phyloP scores from a whole-genome alignment of 352 stramenopile genomes.

The Nothophytophthora sp. region DNA sequence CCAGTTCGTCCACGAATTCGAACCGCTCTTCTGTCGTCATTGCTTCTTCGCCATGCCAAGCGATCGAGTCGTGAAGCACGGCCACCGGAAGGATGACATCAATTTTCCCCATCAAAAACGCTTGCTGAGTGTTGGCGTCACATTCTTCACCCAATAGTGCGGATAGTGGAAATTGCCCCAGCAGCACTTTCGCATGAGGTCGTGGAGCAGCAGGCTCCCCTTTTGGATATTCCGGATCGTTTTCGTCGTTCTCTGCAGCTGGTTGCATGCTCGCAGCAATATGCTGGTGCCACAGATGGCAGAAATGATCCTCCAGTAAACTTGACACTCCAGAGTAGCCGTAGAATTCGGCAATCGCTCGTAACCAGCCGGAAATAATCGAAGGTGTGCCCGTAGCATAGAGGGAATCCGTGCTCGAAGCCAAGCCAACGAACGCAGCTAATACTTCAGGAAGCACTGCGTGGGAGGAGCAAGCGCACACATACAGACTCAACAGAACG shows the following conservation, averaged over 20 bases:
- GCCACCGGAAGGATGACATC: conserved; percentile 50
- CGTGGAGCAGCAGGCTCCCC: conserved; percentile 9
- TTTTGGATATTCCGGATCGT: conserved; percentile 24
- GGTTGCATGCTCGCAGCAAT: conserved; percentile 19
- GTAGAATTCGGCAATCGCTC: conserved; percentile 46
- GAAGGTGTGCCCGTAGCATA: conserved; percentile 37
- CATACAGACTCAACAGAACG: conserved; percentile 57
- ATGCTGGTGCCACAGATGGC: conserved; percentile 51
- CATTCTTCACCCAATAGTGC: conserved; percentile 23
- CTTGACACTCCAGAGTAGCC: conserved; percentile 37
- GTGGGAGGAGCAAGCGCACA: conserved; percentile 66
- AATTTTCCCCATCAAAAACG: conserved; percentile 34
- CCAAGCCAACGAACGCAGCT: conserved; percentile 49
- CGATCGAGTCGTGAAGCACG: conserved; percentile 48
- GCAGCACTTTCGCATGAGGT: conserved; percentile 20
- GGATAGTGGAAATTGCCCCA: conserved; percentile 41
- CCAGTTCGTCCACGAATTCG: conserved; percentile 37
- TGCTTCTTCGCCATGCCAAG: neutral
- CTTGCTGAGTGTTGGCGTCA: conserved; percentile 11
- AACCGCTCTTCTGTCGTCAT: conserved; percentile 24
- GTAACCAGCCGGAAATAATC: conserved; percentile 47
- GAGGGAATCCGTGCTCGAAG: conserved; percentile 30
- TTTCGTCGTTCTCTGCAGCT: conserved; percentile 8
- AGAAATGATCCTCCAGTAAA: conserved; percentile 76
- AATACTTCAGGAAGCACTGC: conserved; percentile 54